A percentile compares a stretch with the other conserved stretches of the same genome.
Conservation (phyloP, 805 yeast species). For the Suhomyces tanzawaensis region DNA sequence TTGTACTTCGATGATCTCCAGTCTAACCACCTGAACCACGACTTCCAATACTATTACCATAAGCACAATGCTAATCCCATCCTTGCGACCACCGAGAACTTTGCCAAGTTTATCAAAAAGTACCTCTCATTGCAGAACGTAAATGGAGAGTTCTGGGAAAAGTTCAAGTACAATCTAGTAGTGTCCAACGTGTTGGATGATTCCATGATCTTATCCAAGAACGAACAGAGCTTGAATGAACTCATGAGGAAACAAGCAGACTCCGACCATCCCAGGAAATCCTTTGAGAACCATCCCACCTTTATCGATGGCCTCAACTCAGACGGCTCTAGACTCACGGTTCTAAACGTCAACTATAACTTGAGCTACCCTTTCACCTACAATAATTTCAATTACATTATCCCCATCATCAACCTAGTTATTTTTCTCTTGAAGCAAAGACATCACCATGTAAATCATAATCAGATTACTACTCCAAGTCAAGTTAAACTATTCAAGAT, state of each 20-base stretch:
- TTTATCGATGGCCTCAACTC: slow-evolving; percentile 8
- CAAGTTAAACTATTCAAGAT: slow-evolving; percentile 29
- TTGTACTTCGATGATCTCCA: not conserved
- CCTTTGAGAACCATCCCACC: slow-evolving; percentile 2
- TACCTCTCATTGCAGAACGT: slow-evolving; percentile 24
- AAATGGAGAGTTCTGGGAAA: slow-evolving; percentile 32
- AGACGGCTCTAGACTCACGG: slow-evolving; percentile 22
- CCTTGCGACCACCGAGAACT: slow-evolving; percentile 17
- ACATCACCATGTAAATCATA: slow-evolving; percentile 1
- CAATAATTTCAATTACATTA: slow-evolving; percentile 13
- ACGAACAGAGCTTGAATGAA: slow-evolving; percentile 31
- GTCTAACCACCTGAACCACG: slow-evolving; percentile 5
- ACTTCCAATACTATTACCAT: slow-evolving; percentile 13
- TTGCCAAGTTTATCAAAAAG: slow-evolving; percentile 20
- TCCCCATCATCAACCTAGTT: slow-evolving; percentile 23
- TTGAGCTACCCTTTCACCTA: slow-evolving; percentile 12
- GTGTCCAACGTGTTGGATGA: slow-evolving; percentile 40
- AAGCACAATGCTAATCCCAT: slow-evolving; percentile 10
- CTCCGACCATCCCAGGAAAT: not conserved
- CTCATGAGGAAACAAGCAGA: slow-evolving; percentile 5
- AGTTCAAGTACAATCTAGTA: slow-evolving; percentile 39
- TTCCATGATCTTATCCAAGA: slow-evolving; percentile 41
- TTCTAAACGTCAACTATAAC: slow-evolving; percentile 16
- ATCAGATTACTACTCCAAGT: slow-evolving; percentile 3
- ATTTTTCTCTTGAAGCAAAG: slow-evolving; percentile 27